Evolutionary conservation across 73 alveolate genomes (phyloP).

Genomic region (Paramecium sexaurelia): DNA sequence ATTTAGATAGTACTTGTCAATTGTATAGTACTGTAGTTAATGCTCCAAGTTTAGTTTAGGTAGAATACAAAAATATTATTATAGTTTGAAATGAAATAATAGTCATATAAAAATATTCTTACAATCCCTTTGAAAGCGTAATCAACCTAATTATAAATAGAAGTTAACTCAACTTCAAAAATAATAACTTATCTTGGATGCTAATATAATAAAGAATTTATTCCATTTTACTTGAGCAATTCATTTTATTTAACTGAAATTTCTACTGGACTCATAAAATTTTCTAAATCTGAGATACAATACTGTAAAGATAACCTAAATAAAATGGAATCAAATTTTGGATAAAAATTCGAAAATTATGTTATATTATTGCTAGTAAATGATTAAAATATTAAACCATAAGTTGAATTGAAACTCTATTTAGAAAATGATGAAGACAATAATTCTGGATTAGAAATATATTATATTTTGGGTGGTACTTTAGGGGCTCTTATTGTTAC

Average conservation of each 20-base stretch:
- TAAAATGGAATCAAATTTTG: neutral
- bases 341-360: neutral
- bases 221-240: neutral
- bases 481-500: slow-evolving; percentile 3
- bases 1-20: neutral
- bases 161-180: neutral
- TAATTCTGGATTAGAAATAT: neutral
- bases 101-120: neutral
- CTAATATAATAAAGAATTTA: neutral
- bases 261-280: neutral
- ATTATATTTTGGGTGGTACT: neutral
- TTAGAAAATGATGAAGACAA: neutral
- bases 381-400: neutral
- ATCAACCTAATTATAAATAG: neutral
- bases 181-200: neutral
- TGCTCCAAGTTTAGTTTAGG: neutral
- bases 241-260: neutral
- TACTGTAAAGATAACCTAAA: neutral
- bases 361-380: neutral
- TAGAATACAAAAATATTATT: neutral
- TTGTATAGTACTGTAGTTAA: neutral
- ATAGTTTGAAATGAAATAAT: neutral
- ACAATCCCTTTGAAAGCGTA: neutral
- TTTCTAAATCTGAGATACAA: neutral
- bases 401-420: neutral